phyloP scores from a whole-genome alignment of 106 monocot species.

The Narthecium ossifragum region DNA sequence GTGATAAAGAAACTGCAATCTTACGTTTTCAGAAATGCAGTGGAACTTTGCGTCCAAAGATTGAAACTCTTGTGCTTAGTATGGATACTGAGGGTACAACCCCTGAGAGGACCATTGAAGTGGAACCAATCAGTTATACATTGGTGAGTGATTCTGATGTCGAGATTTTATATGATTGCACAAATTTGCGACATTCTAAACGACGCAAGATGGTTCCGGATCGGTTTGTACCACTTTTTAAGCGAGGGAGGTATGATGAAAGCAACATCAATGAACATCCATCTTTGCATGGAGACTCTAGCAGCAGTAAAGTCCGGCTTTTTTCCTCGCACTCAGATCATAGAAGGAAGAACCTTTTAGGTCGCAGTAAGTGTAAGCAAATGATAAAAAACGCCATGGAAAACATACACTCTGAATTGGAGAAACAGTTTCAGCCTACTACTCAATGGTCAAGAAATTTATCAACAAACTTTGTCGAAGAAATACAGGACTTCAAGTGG shows the following conservation, averaged over 20 bases:
- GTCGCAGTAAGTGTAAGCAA: conserved; percentile 27
- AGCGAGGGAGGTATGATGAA: background rate
- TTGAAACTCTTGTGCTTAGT: conserved; percentile 9
- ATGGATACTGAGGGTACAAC: conserved; percentile 1
- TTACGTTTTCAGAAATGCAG: conserved; percentile 22
- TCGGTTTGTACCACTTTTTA: conserved; percentile 27
- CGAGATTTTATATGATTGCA: conserved; percentile 38
- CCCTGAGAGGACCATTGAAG: background rate
- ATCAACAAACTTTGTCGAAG: conserved; percentile 1
- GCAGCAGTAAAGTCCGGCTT: background rate
- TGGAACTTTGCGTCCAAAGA: conserved; percentile 23
- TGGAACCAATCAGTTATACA: background rate
- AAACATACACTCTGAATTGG: conserved; percentile 26
- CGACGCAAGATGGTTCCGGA: conserved; percentile 39
- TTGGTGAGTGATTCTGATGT: conserved; percentile 26
- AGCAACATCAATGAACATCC: background rate
- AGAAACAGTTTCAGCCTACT: conserved; percentile 6
- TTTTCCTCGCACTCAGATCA: background rate
- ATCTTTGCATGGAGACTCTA: background rate
- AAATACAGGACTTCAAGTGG: conserved; percentile 46
- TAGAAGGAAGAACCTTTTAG: conserved; percentile 27
- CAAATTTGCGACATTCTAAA: conserved; percentile 49
- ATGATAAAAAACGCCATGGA: conserved; percentile 36
- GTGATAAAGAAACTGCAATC: conserved; percentile 17
- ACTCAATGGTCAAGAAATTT: conserved; percentile 1